phyloP scores from a whole-genome alignment of 2,329 filamentous ascomycete species.

The Penicillium frequentans region DNA sequence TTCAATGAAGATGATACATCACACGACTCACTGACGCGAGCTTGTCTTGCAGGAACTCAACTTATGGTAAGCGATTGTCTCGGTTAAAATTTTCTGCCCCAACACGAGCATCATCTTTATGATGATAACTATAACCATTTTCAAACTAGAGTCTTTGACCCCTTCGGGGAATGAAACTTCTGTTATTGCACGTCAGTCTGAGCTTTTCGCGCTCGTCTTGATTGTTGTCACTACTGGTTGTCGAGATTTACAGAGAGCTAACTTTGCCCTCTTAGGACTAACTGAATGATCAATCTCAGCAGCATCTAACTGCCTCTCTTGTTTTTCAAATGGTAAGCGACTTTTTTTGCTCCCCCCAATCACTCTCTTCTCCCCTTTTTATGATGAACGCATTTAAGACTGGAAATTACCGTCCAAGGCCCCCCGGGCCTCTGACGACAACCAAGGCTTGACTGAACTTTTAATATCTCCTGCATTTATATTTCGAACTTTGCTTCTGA shows the following conservation, averaged over 20 bases:
- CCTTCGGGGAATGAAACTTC: constrained; percentile 72
- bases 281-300: neutral
- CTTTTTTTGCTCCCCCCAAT: constrained; percentile 30
- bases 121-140: constrained; percentile 80
- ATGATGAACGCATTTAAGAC: constrained; percentile 63
- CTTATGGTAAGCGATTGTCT: constrained; percentile 30
- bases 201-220: constrained; percentile 42
- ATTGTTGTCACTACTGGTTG: constrained; percentile 13
- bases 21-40: constrained; percentile 7
- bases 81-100: constrained; percentile 5
- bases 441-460: constrained; percentile 79
- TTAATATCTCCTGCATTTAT: constrained; percentile 15
- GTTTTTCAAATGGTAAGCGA: constrained; percentile 26
- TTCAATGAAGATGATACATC: neutral
- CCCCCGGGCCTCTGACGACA: constrained; percentile 70
- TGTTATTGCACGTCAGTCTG: constrained; percentile 88
- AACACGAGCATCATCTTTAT: constrained; percentile 46
- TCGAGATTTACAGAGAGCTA: constrained; percentile 20
- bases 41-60: constrained; percentile 4
- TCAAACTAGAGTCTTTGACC: constrained; percentile 99
- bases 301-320: neutral
- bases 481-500: constrained; percentile 9
- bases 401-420: constrained; percentile 97
- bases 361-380: constrained; percentile 21
- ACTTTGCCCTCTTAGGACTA: constrained; percentile 18